Evolutionary conservation across 2,329 filamentous ascomycete genomes (phyloP), one percentile per base, ranked within the genome.

Genomic region (Gnomoniopsis smithogilvyi): DNA sequence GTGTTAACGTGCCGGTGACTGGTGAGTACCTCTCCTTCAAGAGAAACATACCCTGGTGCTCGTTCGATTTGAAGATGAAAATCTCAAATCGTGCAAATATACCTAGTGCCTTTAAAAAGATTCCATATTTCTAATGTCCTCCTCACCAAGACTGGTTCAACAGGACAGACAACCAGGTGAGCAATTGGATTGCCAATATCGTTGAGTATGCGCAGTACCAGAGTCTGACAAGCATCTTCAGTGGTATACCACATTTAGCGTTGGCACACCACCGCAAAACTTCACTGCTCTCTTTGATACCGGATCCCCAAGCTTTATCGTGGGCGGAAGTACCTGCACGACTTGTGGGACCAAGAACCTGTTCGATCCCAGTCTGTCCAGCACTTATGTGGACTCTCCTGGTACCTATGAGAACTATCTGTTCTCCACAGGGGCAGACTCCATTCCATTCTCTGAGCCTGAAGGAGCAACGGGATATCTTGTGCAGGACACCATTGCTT

Each of bases 281-380:
- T 60, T 71, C 68, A 68, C 69, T 6, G 68, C 70, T 33, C 63
- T 70, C 17, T 69, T 70, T 45, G 69, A 70, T 46, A 73, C 70
- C 0, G 69, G 67, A 17, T 70, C 67, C 3, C 62, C 59, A 1
- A 64, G 67, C 17, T 64, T 73, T n/a, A 54, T 72, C 6, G 55
- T 73, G 10, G 68, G 69, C 12, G 57, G 60, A 12, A 66, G 56
- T 45, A 67, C 65, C 50, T 72, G 70, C 60, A 66, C 64, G 2
- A 66, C 61, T 24, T 72, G 69, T 43, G 60, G 60, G 54, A 62
- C 61, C 30, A 58, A 62, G 49, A 58, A 50, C 3, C 55, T 67
- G 1, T 74, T 72, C 58, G 62, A 72, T 36, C 63, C 68, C 1
- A 51, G 49, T 52, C 52, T 62, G 14, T 74, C 73, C 1, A 64